phyloP scores from a whole-genome alignment of 306 rosid species.

The Casuarina cunninghamiana region DNA sequence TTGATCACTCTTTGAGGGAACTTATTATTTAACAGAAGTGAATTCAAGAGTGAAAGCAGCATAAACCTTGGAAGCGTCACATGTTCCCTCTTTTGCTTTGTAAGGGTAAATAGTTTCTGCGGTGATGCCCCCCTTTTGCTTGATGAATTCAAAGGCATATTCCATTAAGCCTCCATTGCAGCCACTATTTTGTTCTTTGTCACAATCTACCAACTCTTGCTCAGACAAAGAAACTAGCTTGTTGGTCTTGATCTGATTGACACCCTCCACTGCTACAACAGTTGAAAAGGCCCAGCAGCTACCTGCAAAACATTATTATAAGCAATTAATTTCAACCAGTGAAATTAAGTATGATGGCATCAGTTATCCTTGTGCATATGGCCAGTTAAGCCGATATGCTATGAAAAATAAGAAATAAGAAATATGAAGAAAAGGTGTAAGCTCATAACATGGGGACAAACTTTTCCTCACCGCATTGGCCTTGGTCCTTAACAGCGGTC shows the following conservation, averaged over 20 bases:
- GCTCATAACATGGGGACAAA: not conserved
- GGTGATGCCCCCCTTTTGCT: conserved; percentile 47
- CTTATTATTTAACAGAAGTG: not conserved
- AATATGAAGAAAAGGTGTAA: not conserved
- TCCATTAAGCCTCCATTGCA: conserved; percentile 61
- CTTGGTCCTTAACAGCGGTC: conserved; percentile 49
- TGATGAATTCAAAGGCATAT: conserved; percentile 45
- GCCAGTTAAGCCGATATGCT: no score
- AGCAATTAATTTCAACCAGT: not conserved
- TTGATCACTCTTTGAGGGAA: not conserved
- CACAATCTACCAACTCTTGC: conserved; percentile 56
- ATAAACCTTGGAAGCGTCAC: conserved; percentile 39
- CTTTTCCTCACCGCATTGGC: conserved; percentile 44
- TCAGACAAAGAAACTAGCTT: conserved; percentile 49
- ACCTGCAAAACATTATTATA: conserved; percentile 28
- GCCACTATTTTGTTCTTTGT: conserved; percentile 38
- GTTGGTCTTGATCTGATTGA: conserved; percentile 45
- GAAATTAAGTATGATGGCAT: no score
- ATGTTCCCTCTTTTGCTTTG: conserved; percentile 34
- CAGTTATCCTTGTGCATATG: no score
- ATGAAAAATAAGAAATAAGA: no score
- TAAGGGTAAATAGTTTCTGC: conserved; percentile 47
- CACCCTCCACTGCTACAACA: conserved; percentile 51
- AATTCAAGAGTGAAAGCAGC: not conserved
- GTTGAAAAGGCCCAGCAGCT: conserved; percentile 67